Conservation (phyloP, 2,329 filamentous ascomycete species). For the Epichloe aotearoae region DNA sequence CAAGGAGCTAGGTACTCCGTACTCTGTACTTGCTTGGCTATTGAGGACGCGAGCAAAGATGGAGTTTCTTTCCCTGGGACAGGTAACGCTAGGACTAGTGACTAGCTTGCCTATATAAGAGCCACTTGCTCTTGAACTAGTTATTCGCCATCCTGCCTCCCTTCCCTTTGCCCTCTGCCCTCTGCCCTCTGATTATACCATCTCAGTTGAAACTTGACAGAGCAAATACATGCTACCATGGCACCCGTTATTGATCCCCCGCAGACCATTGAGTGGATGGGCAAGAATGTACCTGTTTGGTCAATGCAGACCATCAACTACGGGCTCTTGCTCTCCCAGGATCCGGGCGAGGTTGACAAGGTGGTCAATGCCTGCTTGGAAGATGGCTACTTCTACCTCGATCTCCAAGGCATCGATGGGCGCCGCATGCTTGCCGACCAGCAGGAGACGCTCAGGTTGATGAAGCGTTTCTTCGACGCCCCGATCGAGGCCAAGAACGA, state of each 20-base stretch:
- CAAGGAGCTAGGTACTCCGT: too few species aligned
- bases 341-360: constrained; percentile 39
- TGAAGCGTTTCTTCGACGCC: constrained; percentile 41
- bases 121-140: too few species aligned
- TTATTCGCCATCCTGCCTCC: too few species aligned
- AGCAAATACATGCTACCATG: constrained; percentile 13
- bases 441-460: constrained; percentile 37
- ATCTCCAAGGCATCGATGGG: constrained; percentile 38
- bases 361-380: constrained; percentile 34
- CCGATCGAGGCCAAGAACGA: constrained; percentile 43
- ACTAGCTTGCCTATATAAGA: too few species aligned
- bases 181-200: too few species aligned
- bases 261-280: constrained; percentile 34
- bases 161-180: too few species aligned
- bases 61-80: too few species aligned
- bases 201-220: too few species aligned
- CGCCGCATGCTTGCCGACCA: constrained; percentile 38
- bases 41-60: too few species aligned
- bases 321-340: constrained; percentile 36
- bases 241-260: constrained; percentile 25
- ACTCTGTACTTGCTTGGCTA: too few species aligned
- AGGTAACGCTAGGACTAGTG: too few species aligned
- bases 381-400: constrained; percentile 43
- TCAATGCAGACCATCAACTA: constrained; percentile 40
- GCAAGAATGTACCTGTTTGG: constrained; percentile 35